Base-by-base conservation (phyloP, 129 eudicot genomes). In the Artemisia annua region DNA sequence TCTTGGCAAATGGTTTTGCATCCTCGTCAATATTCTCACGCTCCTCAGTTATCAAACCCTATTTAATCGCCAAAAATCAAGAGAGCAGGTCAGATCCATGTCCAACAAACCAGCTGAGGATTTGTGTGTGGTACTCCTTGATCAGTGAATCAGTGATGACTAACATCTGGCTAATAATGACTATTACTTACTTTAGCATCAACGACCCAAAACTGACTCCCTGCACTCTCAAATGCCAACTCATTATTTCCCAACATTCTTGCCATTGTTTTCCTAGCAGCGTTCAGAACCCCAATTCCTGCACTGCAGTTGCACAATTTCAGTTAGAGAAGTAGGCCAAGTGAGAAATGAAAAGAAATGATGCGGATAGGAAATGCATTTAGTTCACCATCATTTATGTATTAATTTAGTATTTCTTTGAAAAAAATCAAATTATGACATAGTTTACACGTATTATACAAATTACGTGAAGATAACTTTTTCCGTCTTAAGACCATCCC, bases 261-360 rank as follows among this genome's bases (percentile, higher is more conserved):
- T 53, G 98, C 97, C 97, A 94, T 94, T 63, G 98, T 90, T 85
- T 87, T 90, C 83, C 98, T 94, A 72, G 98, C 93, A 76, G 98
- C 93, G 75, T 94, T 94, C 22, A 94, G 91, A 75, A 94, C 98
- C 58, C 98, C 98, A 67, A 94, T 85, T 75, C 98, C 98, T 79
- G 97, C 97, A 86, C 98, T 94, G 96, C 56, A 89, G 67, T 71
- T n/a, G 22, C 43, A 82, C n/a, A 51, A 63, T 52, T 8, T 67
- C 58, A 67, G 46, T 6, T 28, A 39, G 46, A 39, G 9, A 39
- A 39, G 46, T 39, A 39, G 46, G 46, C 46, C 46, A 39, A 39
- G 46, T 39, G 46, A 39, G 46, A 39, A 7, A 39, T 39, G 46
- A 39, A 39, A 39, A 39, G 46, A 39, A 7, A 39, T 39, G 46